These are phyloP conservation scores for Aspergillus steynii DNA, from an alignment of 495 filamentous ascomycete genomes.

Conservation along the genomic window DNA sequence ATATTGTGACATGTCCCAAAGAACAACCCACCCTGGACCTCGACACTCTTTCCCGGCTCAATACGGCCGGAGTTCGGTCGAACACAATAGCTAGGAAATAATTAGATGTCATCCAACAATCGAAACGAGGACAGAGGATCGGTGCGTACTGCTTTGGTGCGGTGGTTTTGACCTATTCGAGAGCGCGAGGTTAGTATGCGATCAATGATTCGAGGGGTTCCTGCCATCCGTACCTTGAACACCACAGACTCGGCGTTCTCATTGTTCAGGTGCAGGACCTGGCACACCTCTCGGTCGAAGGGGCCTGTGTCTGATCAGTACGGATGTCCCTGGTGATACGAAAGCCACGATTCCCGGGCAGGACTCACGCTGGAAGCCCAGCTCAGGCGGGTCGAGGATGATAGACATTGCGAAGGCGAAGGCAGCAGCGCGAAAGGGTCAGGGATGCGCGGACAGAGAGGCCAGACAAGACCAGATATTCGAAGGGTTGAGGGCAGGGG, in stretches of 20 bases:
- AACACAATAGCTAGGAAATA: conserved; percentile 81
- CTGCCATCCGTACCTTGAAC: conserved; percentile 75
- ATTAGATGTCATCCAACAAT: conserved; percentile 26
- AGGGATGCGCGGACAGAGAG: conserved; percentile 6
- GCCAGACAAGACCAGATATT: background rate
- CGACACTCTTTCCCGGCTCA: conserved; percentile 81
- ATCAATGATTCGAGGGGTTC: conserved; percentile 4
- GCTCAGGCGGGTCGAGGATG: conserved; percentile 85
- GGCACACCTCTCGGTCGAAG: conserved; percentile 87
- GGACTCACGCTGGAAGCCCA: conserved; percentile 84
- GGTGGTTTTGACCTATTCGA: conserved; percentile 89
- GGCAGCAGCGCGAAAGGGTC: conserved; percentile 15
- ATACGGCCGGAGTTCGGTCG: conserved; percentile 96
- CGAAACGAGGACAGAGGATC: conserved; percentile 6
- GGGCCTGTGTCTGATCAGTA: conserved; percentile 61
- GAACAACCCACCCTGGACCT: conserved; percentile 77
- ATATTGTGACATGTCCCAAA: background rate
- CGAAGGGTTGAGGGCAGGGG: background rate
- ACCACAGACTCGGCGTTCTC: conserved; percentile 76
- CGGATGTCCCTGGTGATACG: background rate
- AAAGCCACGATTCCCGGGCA: background rate
- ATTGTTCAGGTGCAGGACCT: conserved; percentile 80
- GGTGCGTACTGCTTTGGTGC: conserved; percentile 92
- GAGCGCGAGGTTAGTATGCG: conserved; percentile 21
- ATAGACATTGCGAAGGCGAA: conserved; percentile 70